phyloP scores from a whole-genome alignment of 306 rosid species.

The Quercus cerris region DNA sequence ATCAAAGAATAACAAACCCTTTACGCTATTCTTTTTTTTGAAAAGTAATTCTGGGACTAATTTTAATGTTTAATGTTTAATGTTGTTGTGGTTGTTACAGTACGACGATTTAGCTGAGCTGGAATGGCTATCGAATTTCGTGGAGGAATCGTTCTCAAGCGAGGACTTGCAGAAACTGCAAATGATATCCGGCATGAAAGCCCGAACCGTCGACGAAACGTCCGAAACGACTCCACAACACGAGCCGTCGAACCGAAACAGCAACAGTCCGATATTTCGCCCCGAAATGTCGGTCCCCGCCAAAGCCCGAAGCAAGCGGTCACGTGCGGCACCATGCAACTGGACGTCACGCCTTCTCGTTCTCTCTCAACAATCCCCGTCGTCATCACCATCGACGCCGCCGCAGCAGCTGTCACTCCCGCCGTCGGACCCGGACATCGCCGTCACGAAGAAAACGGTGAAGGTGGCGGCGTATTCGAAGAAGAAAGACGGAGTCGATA shows the following conservation, averaged over 20 bases:
- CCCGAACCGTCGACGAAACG: conserved; percentile 27
- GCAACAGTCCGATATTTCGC: conserved; percentile 24
- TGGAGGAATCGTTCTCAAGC: conserved; percentile 80
- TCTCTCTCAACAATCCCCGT: conserved; percentile 39
- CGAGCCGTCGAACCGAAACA: conserved; percentile 24
- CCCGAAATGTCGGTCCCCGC: conserved; percentile 64
- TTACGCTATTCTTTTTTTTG: conserved; percentile 1
- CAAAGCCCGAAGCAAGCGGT: conserved; percentile 87
- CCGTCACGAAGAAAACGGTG: conserved; percentile 30
- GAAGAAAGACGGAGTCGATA: conserved; percentile 46
- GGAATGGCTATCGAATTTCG: conserved; percentile 87
- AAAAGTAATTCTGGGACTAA: too few relatives aligned
- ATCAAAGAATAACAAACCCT: conserved; percentile 2
- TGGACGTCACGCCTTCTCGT: conserved; percentile 78
- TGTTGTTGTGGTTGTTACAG: conserved; percentile 22
- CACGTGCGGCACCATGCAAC: conserved; percentile 73
- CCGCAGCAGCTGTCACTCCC: too few relatives aligned
- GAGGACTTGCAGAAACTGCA: conserved; percentile 79
- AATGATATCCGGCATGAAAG: conserved; percentile 65
- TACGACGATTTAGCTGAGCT: conserved; percentile 82
- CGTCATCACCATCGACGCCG: background rate
- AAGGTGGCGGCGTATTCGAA: conserved; percentile 16
- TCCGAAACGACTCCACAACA: conserved; percentile 26
- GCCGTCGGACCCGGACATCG: conserved; percentile 10
- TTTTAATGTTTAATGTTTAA: background rate